Base-by-base conservation (phyloP, 164 flowering plant species). In the Tinospora cordifolia region DNA sequence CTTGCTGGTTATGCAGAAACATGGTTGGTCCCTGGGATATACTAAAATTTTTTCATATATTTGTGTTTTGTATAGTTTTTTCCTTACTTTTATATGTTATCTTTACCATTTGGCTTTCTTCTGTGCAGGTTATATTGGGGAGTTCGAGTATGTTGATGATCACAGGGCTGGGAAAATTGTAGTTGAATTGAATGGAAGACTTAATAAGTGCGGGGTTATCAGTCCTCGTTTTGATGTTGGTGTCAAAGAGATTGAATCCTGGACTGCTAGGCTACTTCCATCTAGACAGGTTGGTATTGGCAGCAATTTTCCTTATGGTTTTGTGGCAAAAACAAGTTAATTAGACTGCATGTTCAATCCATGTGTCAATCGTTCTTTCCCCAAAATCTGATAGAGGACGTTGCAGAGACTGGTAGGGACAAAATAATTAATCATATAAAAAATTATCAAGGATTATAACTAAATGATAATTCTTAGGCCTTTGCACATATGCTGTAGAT, bases 161-260 rank as follows among this genome's bases (percentile, higher is more conserved):
- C 90, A 87, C 65, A 83, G 90, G 69, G 67, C 90, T 49, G 87
- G 88, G 2, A 85, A 87, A 63, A 83, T 87, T 73, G 90, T 87
- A 44, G 88, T 87, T 19, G 90, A 87, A 71, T 75, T 87, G 47
- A 87, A 87, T 66, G 90, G 90, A 47, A 83, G 90, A 70, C 74
- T 87, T 72, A 87, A 87, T 83, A 87, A 87, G 72, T 87, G 91
- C 77, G 91, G 91, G 36, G 88, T 87, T 39, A 85, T 87, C 34
- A 85, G 86, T 72, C 91, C 88, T 67, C 87, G 89, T 34, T 87
- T 87, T 78, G 90, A 87, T 74, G 86, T 87, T 57, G 87, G 86
- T 3, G 90, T 87, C 49, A 84, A 84, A 51, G 90, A 87, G 58
- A 87, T 87, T 62, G 90, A 87, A 44, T 79, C 86, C 9, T 87